phyloP scores from a whole-genome alignment of 2,329 filamentous ascomycete genomes.

The Achaetomium macrosporum region DNA sequence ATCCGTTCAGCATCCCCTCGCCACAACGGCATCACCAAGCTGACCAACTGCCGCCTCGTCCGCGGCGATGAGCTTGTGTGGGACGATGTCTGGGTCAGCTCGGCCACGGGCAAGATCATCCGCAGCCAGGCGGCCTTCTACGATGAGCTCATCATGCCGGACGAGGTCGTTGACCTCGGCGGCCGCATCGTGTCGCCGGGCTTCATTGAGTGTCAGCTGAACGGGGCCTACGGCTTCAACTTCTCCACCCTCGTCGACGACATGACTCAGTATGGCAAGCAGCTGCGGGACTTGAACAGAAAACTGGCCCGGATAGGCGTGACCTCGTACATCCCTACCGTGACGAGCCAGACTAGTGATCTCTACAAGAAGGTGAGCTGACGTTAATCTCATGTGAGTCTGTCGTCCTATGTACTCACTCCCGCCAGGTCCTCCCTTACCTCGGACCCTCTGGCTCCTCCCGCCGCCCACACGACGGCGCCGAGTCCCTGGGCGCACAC shows the following conservation, averaged over 20 bases:
- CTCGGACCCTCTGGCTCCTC: slow-evolving; percentile 63
- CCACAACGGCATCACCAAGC: slow-evolving; percentile 61
- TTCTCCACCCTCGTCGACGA: slow-evolving; percentile 73
- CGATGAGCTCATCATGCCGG: slow-evolving; percentile 61
- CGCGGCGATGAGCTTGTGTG: slow-evolving; percentile 61
- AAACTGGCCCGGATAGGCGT: slow-evolving; percentile 72
- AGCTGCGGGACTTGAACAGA: slow-evolving; percentile 65
- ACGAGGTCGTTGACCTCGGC: slow-evolving; percentile 69
- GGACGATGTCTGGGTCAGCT: slow-evolving; percentile 86
- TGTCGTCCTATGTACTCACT: neutral
- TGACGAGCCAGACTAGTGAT: slow-evolving; percentile 74
- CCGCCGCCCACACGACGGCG: slow-evolving; percentile 60
- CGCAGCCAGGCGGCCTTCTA: slow-evolving; percentile 63
- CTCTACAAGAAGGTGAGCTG: slow-evolving; percentile 71
- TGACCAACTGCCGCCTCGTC: slow-evolving; percentile 80
- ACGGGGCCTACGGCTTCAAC: slow-evolving; percentile 89
- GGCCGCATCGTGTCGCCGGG: slow-evolving; percentile 81
- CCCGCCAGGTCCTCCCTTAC: slow-evolving; percentile 58
- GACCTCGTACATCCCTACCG: slow-evolving; percentile 79
- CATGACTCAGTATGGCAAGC: slow-evolving; percentile 63
- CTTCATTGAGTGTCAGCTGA: slow-evolving; percentile 86
- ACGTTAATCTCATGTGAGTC: slow-evolving; percentile 35
- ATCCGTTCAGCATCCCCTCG: slow-evolving; percentile 21
- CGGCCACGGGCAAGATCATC: slow-evolving; percentile 73
- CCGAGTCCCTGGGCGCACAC: slow-evolving; percentile 84